phyloP scores from a whole-genome alignment of 192 early-diverging fungal species.

The Entomortierella beljakovae region DNA sequence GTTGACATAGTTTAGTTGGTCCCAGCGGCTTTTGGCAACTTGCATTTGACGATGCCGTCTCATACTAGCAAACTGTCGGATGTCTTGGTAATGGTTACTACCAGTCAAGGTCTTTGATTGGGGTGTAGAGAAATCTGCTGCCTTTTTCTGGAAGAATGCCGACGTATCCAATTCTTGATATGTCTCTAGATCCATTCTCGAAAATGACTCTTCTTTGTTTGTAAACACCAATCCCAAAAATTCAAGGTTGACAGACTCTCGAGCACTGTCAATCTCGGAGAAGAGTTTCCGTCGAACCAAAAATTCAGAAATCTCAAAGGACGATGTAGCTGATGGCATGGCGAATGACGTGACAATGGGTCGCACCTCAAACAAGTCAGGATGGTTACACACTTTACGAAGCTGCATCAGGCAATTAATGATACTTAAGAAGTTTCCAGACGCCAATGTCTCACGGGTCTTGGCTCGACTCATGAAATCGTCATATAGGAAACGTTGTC shows the following conservation, averaged over 20 bases:
- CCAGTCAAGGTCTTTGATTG: conserved; percentile 34
- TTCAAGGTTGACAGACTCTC: conserved; percentile 46
- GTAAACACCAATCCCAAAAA: conserved; percentile 59
- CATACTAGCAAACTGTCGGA: conserved; percentile 52
- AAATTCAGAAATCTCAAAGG: conserved; percentile 51
- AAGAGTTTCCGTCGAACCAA: conserved; percentile 51
- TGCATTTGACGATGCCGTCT: conserved; percentile 43
- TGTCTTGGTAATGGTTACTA: conserved; percentile 54
- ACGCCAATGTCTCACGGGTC: conserved; percentile 77
- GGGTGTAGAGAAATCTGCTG: conserved; percentile 15
- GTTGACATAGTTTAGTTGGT: conserved; percentile 59
- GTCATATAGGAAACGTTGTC: conserved; percentile 79
- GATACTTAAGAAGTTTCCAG: conserved; percentile 80
- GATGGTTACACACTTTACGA: conserved; percentile 69
- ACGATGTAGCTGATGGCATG: conserved; percentile 56
- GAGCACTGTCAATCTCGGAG: conserved; percentile 33
- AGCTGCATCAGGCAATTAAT: conserved; percentile 83
- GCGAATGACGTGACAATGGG: conserved; percentile 72
- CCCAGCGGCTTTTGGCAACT: conserved; percentile 49
- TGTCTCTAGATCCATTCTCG: conserved; percentile 30
- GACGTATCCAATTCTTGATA: conserved; percentile 37
- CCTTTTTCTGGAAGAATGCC: conserved; percentile 18
- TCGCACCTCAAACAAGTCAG: conserved; percentile 67
- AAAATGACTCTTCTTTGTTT: conserved; percentile 28
- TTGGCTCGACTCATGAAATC: conserved; percentile 86